Conservation (phyloP, 1,284 basidiomycete genomes). For the Melampsora americana region DNA sequence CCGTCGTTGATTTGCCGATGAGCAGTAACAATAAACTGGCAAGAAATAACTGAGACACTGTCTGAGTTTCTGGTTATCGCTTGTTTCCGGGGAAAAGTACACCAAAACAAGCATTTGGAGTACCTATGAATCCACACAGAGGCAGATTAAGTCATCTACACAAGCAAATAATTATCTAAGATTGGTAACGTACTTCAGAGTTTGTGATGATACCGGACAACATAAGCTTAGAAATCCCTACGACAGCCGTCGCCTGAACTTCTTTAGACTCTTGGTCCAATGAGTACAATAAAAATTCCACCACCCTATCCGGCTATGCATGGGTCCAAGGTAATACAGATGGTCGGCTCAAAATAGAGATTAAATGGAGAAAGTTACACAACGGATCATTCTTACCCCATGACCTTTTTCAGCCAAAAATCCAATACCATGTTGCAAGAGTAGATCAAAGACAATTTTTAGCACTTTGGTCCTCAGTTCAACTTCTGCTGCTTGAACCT, state of each 20-base stretch:
- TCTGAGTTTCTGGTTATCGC: constrained; percentile 76
- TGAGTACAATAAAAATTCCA: constrained; percentile 71
- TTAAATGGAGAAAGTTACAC: constrained; percentile 47
- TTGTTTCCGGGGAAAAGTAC: constrained; percentile 83
- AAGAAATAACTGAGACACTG: constrained; percentile 96
- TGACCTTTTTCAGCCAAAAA: constrained; percentile 61
- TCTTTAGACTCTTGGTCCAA: constrained; percentile 70
- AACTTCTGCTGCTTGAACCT: constrained; percentile 73
- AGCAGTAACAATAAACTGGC: constrained; percentile 86
- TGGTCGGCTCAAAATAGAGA: background rate
- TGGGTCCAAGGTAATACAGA: background rate
- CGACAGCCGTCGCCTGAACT: constrained; percentile 73
- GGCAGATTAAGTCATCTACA: too few relatives aligned
- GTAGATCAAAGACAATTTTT: constrained; percentile 82
- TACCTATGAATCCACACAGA: constrained; percentile 59
- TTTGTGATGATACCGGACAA: constrained; percentile 77
- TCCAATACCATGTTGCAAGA: constrained; percentile 81
- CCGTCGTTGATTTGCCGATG: constrained; percentile 70
- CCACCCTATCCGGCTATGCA: constrained; percentile 65
- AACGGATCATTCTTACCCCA: constrained; percentile 47
- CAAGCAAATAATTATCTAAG: too few relatives aligned
- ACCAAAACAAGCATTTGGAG: constrained; percentile 73
- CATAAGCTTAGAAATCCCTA: constrained; percentile 86
- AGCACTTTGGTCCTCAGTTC: constrained; percentile 75
- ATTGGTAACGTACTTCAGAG: constrained; percentile 61